Evolutionary conservation across 306 rosid species (phyloP).

Genomic region (Elaeagnus macrophylla): DNA sequence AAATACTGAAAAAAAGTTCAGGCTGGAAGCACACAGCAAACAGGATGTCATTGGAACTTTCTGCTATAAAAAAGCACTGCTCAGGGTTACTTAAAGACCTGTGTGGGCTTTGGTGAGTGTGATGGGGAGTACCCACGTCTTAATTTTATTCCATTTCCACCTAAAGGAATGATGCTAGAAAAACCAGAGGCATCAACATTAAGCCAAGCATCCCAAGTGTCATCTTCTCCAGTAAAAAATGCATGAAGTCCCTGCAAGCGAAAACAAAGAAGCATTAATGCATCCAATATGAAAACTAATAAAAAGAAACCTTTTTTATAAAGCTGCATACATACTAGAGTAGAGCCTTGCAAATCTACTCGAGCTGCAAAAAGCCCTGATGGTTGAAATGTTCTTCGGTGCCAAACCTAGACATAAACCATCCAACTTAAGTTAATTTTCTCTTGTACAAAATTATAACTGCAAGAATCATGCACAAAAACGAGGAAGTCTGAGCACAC

Average conservation of each 20-base stretch:
- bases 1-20: not conserved
- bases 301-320: slow-evolving; percentile 1
- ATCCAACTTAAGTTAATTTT: slow-evolving; percentile 1
- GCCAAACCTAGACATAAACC: slow-evolving; percentile 71
- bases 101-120: slow-evolving; percentile 66
- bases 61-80: slow-evolving; percentile 4
- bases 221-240: slow-evolving; percentile 90
- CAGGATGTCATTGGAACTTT: not conserved
- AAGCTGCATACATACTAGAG: slow-evolving; percentile 49
- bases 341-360: slow-evolving; percentile 84
- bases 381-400: slow-evolving; percentile 81
- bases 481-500: not conserved
- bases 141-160: slow-evolving; percentile 69
- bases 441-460: not conserved
- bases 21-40: not conserved
- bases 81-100: slow-evolving; percentile 37
- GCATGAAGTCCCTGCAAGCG: slow-evolving; percentile 80
- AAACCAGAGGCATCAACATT: slow-evolving; percentile 78
- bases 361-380: slow-evolving; percentile 99
- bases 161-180: slow-evolving; percentile 51
- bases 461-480: not conserved
- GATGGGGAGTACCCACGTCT: slow-evolving; percentile 92
- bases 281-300: slow-evolving; percentile 12
- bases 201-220: slow-evolving; percentile 98
- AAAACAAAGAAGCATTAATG: slow-evolving; percentile 23